These are phyloP conservation scores for Yamagishiella unicocca DNA, from an alignment of 139 green algal genomes.

Conservation along the genomic window DNA sequence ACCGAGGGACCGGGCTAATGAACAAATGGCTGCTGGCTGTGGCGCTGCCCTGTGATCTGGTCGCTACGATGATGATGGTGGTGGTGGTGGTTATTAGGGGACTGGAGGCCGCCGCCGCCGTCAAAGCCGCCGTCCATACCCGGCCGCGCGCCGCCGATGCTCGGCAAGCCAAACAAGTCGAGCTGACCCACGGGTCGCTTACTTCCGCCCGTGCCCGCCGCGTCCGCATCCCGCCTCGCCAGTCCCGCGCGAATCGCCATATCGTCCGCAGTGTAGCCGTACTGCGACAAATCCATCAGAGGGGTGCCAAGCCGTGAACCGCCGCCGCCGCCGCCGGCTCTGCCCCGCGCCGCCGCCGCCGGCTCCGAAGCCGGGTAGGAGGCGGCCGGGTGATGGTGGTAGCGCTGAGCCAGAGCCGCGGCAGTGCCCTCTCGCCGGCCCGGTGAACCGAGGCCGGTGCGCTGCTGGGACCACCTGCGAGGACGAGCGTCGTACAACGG, in stretches of 20 bases:
- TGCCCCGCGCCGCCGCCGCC: not conserved
- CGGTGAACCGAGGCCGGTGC: not conserved
- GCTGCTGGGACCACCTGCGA: conserved; percentile 38
- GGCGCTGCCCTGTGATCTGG: too few relatives aligned
- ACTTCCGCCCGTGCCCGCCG: conserved; percentile 3
- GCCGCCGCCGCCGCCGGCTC: not conserved
- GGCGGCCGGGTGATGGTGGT: not conserved
- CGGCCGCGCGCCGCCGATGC: conserved; percentile 18
- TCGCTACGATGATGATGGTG: too few relatives aligned
- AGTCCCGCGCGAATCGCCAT: not conserved
- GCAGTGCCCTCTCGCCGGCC: not conserved
- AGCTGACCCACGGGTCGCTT: conserved; percentile 3
- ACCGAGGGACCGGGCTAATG: too few relatives aligned
- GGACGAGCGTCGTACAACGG: too few relatives aligned
- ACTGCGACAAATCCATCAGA: not conserved
- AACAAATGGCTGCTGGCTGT: too few relatives aligned
- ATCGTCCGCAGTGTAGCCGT: conserved; percentile 23
- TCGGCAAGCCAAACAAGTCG: conserved; percentile 16
- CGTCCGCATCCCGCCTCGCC: not conserved
- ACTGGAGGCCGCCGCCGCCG: too few relatives aligned
- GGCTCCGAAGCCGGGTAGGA: not conserved
- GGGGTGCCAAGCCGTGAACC: not conserved
- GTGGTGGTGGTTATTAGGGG: too few relatives aligned
- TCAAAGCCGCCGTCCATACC: not conserved
- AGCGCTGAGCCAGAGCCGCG: not conserved